phyloP scores from a whole-genome alignment of 169 alveolate genomes.

The Neospora caninum region DNA sequence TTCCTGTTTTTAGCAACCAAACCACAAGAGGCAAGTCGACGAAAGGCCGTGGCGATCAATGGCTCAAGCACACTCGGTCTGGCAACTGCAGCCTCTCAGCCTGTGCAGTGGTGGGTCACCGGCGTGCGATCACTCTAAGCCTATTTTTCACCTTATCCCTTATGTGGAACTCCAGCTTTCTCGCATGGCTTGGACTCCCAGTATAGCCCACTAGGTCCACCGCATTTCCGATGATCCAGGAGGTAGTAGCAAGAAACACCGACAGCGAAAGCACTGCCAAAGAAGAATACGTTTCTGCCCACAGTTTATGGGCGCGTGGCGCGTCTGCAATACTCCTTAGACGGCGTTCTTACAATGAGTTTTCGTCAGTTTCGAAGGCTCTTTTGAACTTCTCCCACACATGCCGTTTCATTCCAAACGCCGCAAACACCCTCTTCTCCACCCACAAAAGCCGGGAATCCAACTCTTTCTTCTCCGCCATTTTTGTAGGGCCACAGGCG shows the following conservation, averaged over 20 bases:
- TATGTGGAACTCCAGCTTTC: background rate
- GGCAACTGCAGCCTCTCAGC: no score
- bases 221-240: no score
- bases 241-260: no score
- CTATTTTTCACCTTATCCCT: background rate
- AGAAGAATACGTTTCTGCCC: no score
- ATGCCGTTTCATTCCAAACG: constrained; percentile 42
- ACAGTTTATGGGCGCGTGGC: no score
- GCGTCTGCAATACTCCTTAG: no score
- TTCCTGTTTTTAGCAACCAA: background rate
- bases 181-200: no score
- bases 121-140: background rate
- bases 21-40: background rate
- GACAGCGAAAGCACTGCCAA: no score
- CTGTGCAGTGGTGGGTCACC: background rate
- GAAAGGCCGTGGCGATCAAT: background rate
- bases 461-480: constrained; percentile 44
- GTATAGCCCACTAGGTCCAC: no score
- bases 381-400: constrained; percentile 49
- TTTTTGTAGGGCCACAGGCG: background rate
- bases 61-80: no score
- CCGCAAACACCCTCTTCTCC: constrained; percentile 33
- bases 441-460: constrained; percentile 21
- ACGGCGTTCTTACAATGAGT: constrained; percentile 11
- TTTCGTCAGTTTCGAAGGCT: constrained; percentile 38